Evolutionary conservation across 176 grass and related monocot species (phyloP).

Genomic region (Aegilops umbellulata): DNA sequence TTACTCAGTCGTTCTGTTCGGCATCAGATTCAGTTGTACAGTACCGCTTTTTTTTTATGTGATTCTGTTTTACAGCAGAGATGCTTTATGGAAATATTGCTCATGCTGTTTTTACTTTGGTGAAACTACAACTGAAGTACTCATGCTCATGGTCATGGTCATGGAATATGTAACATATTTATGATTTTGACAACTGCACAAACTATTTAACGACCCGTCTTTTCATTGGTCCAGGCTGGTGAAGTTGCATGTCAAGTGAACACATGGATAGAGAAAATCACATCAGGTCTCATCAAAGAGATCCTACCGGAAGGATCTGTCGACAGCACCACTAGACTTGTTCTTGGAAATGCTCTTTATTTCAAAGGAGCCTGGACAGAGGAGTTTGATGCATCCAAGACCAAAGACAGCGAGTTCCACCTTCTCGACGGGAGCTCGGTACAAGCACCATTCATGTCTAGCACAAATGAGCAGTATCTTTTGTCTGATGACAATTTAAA

Average conservation of each 20-base stretch:
- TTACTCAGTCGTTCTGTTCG: background rate
- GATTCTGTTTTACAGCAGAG: background rate
- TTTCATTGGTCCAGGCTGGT: background rate
- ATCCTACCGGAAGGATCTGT: background rate
- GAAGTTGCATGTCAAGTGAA: background rate
- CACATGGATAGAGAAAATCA: background rate
- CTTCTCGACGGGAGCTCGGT: background rate
- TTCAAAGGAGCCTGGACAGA: background rate
- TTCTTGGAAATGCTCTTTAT: background rate
- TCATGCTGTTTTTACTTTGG: background rate
- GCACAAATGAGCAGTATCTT: background rate
- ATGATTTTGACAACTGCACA: background rate
- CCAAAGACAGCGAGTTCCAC: background rate
- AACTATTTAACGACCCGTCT: background rate
- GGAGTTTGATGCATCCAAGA: background rate
- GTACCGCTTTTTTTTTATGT: background rate
- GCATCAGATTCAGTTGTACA: background rate
- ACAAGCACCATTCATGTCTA: background rate
- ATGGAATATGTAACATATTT: too few relatives aligned
- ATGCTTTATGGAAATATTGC: background rate
- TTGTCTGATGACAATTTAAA: background rate
- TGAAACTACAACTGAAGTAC: background rate
- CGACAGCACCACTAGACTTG: background rate
- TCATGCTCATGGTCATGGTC: too few relatives aligned
- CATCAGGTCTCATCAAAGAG: background rate